Evolutionary conservation across 495 filamentous ascomycete genomes (phyloP).

Genomic region (Lasiosphaeria miniovina): DNA sequence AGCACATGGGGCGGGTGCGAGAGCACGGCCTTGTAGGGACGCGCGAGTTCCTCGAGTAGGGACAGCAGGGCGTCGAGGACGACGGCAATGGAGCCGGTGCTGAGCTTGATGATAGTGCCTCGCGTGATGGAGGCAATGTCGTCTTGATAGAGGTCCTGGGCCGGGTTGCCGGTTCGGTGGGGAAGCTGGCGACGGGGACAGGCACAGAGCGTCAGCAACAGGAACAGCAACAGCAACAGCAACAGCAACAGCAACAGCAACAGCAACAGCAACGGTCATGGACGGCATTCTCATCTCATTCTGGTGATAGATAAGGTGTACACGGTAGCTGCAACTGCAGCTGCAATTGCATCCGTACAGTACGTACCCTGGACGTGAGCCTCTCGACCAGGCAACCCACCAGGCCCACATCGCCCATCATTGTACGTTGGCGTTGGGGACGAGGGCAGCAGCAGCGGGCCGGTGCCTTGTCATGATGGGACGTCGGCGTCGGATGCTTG

Average conservation of each 20-base stretch:
- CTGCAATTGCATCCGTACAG: background rate
- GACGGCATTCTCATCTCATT: too few species aligned
- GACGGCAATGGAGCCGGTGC: conserved; percentile 49
- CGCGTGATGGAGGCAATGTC: conserved; percentile 59
- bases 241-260: background rate
- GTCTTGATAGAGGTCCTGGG: conserved; percentile 57
- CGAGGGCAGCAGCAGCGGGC: conserved; percentile 16
- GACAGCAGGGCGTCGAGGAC: conserved; percentile 56
- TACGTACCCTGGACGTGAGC: conserved; percentile 59
- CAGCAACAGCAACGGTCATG: too few species aligned
- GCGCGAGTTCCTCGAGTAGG: conserved; percentile 49
- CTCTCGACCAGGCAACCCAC: conserved; percentile 63
- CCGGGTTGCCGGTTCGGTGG: conserved; percentile 58
- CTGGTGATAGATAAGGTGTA: too few species aligned
- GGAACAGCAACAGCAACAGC: background rate
- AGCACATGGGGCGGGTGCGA: conserved; percentile 52
- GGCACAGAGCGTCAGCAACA: background rate
- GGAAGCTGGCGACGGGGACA: conserved; percentile 49
- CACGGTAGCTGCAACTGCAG: background rate
- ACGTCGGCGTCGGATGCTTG: background rate
- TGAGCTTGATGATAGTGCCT: conserved; percentile 58
- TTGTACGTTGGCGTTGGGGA: conserved; percentile 32
- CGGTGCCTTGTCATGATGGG: conserved; percentile 31
- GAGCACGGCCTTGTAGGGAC: conserved; percentile 42
- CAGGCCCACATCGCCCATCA: conserved; percentile 62